Base-by-base conservation (phyloP, 2,329 filamentous ascomycete genomes). In the Cladosporium sp. region DNA sequence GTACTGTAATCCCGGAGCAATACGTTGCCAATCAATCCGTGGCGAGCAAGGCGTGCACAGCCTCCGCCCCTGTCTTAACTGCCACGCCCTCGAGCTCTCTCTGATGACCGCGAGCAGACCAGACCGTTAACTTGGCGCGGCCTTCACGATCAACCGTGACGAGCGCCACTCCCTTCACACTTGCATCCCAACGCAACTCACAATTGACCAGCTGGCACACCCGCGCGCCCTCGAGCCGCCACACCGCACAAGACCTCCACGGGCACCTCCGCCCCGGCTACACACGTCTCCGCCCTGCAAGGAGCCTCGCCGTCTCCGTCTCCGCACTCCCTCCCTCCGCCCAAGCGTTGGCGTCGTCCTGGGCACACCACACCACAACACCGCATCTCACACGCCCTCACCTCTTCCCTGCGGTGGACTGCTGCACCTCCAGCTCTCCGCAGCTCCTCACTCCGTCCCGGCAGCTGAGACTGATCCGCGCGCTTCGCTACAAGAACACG, bases 401-500 rank as follows among this genome's bases (percentile, higher is more conserved):
- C 19, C 34, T 10, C 28, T 37, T 17, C 24, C 34, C 28, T n/a
- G 15, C 39, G 22, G 22, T 42, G 17, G 28, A 32, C 28, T 10
- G 28, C 28, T 32, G 28, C 34, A 50, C 22, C 42, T 25, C 42
- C 42, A 45, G 22, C 13, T 10, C 48, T 25, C 42, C 24, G 22
- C 22, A 47, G 24, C 42, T 15, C 19, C 22, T 25, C 22, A 20
- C 2, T 13, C 47, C 32, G n/a, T 32, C 40, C 28, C 50, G 52
- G 45, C 52, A 28, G 52, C 52, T 37, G 24, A 36, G 32, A 28
- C 40, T 40, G 40, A 47, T 36, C 40, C 35, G 28, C 20, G 39
- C 39, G 37, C 39, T 44, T 40, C 52, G 42, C 48, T 19, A 47
- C 25, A 15, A 47, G 52, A 55, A 55, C 52, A 40, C 52, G 52